Conservation (phyloP, 441 rosid species). For the Erodium chrysanthum region DNA sequence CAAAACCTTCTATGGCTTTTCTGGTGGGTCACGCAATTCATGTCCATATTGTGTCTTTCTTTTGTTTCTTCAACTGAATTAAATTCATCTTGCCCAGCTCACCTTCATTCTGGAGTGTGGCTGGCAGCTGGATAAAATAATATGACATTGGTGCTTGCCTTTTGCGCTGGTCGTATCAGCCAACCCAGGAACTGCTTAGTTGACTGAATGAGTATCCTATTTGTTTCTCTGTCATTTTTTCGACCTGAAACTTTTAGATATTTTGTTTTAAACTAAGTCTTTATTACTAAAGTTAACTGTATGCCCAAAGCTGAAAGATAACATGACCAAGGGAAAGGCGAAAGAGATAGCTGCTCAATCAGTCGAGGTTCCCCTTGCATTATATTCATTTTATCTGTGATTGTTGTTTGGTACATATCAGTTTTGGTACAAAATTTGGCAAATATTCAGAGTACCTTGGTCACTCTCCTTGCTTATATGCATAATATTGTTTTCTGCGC, state of each 20-base stretch:
- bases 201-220: not conserved
- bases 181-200: not conserved
- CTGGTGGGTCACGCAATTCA: not conserved
- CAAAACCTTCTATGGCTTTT: not conserved
- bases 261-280: not conserved
- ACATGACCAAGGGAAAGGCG: conserved; percentile 1
- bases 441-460: not conserved
- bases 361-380: not conserved
- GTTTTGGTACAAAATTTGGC: conserved; percentile 3
- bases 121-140: not conserved
- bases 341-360: not conserved
- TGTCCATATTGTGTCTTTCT: not conserved
- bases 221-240: not conserved
- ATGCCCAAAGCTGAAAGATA: not conserved
- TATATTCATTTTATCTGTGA: not conserved
- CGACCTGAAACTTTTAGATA: not conserved
- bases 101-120: too few relatives aligned
- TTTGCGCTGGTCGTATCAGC: not conserved
- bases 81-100: not conserved
- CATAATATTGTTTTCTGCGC: conserved; percentile 1
- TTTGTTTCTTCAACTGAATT: not conserved
- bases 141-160: not conserved
- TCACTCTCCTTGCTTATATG: not conserved
- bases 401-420: not conserved
- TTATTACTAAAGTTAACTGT: not conserved